Evolutionary conservation across 1,284 basidiomycete genomes (phyloP).

Genomic region (Clitocybe nebularis): DNA sequence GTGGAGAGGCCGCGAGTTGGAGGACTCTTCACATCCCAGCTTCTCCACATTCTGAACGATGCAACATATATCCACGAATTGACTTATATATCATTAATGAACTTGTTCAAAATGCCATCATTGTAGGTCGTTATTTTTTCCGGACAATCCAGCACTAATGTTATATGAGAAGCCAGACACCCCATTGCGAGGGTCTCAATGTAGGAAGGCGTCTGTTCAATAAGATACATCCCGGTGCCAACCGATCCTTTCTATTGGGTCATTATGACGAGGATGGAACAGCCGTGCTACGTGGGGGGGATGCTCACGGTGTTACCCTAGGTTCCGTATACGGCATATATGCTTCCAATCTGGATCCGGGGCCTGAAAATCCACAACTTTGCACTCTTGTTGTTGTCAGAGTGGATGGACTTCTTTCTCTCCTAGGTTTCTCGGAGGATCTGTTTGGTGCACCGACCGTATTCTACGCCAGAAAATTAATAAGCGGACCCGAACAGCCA

Average conservation of each 20-base stretch:
- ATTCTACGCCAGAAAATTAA: neutral
- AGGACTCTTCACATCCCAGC: neutral
- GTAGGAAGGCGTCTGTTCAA: constrained; percentile 1
- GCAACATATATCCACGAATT: neutral
- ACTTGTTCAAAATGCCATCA: neutral
- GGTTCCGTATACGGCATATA: neutral
- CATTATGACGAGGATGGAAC: neutral
- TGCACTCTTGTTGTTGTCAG: neutral
- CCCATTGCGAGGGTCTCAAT: constrained; percentile 3
- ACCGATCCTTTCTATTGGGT: neutral
- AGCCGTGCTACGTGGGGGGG: neutral
- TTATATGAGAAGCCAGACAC: constrained; percentile 1
- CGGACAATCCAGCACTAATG: no score
- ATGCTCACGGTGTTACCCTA: neutral
- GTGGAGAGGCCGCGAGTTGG: neutral
- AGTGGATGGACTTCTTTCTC: neutral
- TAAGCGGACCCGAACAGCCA: neutral
- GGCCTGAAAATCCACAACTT: neutral
- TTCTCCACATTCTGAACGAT: neutral
- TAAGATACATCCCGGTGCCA: neutral
- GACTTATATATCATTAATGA: constrained; percentile 2
- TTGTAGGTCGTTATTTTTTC: neutral
- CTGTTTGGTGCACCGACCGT: neutral
- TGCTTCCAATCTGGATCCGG: neutral
- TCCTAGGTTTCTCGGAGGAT: neutral